Evolutionary conservation across 2,329 filamentous ascomycete genomes (phyloP).

Genomic region (Verticillium nonalfalfae): DNA sequence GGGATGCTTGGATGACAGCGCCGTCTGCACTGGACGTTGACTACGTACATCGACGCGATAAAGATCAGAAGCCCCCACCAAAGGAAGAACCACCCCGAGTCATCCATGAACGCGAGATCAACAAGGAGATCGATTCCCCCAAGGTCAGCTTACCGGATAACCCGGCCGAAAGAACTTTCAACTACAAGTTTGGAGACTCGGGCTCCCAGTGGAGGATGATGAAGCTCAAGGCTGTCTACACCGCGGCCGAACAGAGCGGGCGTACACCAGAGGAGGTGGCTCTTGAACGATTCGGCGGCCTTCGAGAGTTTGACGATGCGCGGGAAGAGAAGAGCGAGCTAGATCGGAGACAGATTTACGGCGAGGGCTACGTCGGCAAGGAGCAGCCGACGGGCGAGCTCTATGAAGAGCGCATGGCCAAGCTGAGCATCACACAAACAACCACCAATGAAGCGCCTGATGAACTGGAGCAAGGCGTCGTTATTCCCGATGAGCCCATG

Average conservation of each 20-base stretch:
- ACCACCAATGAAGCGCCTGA: conserved; percentile 12
- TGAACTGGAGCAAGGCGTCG: conserved; percentile 44
- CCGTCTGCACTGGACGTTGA: conserved; percentile 73
- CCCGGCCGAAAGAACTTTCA: conserved; percentile 50
- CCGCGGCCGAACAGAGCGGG: conserved; percentile 66
- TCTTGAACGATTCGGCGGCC: conserved; percentile 69
- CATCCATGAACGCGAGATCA: conserved; percentile 77
- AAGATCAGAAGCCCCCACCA: conserved; percentile 13
- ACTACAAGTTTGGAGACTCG: conserved; percentile 82
- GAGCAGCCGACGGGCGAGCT: conserved; percentile 85
- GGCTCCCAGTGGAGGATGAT: conserved; percentile 97
- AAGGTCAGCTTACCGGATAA: conserved; percentile 26
- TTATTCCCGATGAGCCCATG: conserved; percentile 48
- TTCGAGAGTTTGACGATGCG: conserved; percentile 85
- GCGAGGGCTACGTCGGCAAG: conserved; percentile 76
- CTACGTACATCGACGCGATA: conserved; percentile 60
- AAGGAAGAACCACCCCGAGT: conserved; percentile 46
- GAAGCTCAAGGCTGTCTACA: conserved; percentile 81
- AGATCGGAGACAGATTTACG: conserved; percentile 76
- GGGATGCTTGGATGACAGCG: conserved; percentile 89
- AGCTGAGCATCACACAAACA: conserved; percentile 33
- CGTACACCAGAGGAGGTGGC: conserved; percentile 77
- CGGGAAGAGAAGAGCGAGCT: conserved; percentile 90
- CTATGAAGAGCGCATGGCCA: conserved; percentile 67
- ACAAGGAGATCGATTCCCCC: conserved; percentile 51